Evolutionary conservation across 345 rosid species (phyloP).

Genomic region (Syzygium aromaticum): DNA sequence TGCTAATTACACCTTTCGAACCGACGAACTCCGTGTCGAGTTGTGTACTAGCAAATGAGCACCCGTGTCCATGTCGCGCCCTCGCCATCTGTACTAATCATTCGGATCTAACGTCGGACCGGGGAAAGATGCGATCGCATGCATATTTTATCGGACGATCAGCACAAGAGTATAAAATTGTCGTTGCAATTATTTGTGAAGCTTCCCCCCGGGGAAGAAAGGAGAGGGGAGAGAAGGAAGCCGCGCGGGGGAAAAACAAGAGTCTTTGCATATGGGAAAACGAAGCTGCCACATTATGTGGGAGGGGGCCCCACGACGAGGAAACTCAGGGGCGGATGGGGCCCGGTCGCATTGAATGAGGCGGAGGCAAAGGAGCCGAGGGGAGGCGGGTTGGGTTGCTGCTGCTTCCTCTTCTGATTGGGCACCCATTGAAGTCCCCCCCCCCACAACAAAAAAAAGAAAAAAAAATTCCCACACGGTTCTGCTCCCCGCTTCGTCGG

Average conservation of each 20-base stretch:
- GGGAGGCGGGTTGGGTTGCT: neutral
- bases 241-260: too few species aligned
- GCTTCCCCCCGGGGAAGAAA: too few species aligned
- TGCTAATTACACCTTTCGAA: neutral
- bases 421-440: neutral
- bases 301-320: neutral
- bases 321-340: neutral
- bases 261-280: neutral
- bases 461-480: neutral
- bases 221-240: too few species aligned
- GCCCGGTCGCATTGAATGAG: neutral
- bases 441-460: too few species aligned
- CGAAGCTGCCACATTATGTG: neutral
- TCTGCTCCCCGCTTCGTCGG: neutral
- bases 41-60: neutral
- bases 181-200: too few species aligned
- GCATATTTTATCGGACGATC: neutral
- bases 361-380: neutral
- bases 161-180: too few species aligned
- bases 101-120: neutral
- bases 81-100: neutral
- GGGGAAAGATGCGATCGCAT: rapidly evolving
- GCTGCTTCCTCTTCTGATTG: neutral
- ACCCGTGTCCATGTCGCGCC: neutral
- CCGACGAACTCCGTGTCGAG: neutral